Base-by-base conservation (phyloP, 495 filamentous ascomycete genomes). In the Xylaria castorea region DNA sequence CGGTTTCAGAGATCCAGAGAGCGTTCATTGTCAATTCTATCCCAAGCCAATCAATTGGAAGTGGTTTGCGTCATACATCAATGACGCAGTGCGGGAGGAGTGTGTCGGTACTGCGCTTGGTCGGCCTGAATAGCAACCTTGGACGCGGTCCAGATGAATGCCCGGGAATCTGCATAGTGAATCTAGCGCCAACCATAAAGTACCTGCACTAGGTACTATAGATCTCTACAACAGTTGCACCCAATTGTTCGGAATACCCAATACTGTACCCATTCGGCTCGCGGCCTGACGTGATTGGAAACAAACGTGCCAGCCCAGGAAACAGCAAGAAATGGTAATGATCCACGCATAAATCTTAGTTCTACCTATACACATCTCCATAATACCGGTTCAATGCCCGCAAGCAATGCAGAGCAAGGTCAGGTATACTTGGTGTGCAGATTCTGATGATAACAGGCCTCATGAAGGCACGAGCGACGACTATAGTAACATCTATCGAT, bases 1-100 rank as follows among this genome's bases (percentile, higher is more conserved):
- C 55, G 2, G 25, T 20, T 30, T 18, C 12, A 58, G 16, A 60
- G 2, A 32, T 36, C 20, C 2, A 2, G 2, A 34, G 14, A 34
- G 27, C 12, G 3, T 6, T 58, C 2, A 57, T 34, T 34, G 8
- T 36, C 27, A 36, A 36, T 27, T 12, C 1, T 58, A 14, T 60
- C n/a, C 27, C 51, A n/a, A 30, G 4, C 27, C 5, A 60, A 60
- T 60, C 30, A 32, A 36, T 36, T n/a, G 6, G 32, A 46, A 20
- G 9, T 27, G 65, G 8, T 14, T 40, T 67, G 48, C 50, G 50
- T 68, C 66, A 68, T 57, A 25, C 46, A 14, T 42, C 50, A 57
- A 44, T 68, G 65, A 42, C 65, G 65, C 65, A 68, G 27, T 44
- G 62, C 60, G 34, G 22, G 60, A 40, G 53, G 9, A n/a, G n/a